Evolutionary conservation across 192 early-diverging fungal genomes (phyloP).

Genomic region (Coemansia sp.): DNA sequence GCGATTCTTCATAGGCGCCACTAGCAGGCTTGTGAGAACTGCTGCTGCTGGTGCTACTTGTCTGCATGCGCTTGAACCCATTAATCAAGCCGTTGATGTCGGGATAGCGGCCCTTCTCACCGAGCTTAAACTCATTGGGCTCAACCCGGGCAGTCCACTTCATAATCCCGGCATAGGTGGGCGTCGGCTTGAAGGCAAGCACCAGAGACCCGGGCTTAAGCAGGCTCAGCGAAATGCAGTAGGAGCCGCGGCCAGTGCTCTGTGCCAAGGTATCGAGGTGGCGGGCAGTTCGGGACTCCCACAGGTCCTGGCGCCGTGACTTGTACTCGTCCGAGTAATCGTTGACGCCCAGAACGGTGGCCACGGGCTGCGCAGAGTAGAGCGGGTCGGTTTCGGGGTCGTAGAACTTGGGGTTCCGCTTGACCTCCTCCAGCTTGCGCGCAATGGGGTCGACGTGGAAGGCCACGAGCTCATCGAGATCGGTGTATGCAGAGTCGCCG

Average conservation of each 20-base stretch:
- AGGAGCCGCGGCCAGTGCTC: slow-evolving; percentile 73
- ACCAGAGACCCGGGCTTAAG: slow-evolving; percentile 73
- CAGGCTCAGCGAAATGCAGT: slow-evolving; percentile 76
- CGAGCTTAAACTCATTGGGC: slow-evolving; percentile 77
- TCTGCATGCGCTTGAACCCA: slow-evolving; percentile 75
- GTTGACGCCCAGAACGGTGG: slow-evolving; percentile 15
- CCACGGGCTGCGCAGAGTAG: slow-evolving; percentile 61
- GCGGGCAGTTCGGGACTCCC: slow-evolving; percentile 55
- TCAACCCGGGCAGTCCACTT: slow-evolving; percentile 77
- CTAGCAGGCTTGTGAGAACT: neutral
- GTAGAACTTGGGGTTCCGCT: slow-evolving; percentile 79
- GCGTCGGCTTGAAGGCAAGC: slow-evolving; percentile 79
- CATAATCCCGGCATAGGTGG: slow-evolving; percentile 58
- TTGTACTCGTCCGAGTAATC: slow-evolving; percentile 26
- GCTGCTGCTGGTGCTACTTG: neutral
- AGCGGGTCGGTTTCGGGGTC: slow-evolving; percentile 56
- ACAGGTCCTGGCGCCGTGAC: slow-evolving; percentile 24
- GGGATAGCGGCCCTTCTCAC: slow-evolving; percentile 65
- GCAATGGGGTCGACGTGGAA: slow-evolving; percentile 86
- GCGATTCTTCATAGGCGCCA: neutral
- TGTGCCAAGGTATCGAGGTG: slow-evolving; percentile 52
- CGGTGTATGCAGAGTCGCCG: slow-evolving; percentile 72
- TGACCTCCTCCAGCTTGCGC: slow-evolving; percentile 69
- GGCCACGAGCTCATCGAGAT: slow-evolving; percentile 91
- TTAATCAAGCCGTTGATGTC: slow-evolving; percentile 73